Base-by-base conservation (phyloP, 2,329 filamentous ascomycete genomes). In the Hyphodiscus sp. region DNA sequence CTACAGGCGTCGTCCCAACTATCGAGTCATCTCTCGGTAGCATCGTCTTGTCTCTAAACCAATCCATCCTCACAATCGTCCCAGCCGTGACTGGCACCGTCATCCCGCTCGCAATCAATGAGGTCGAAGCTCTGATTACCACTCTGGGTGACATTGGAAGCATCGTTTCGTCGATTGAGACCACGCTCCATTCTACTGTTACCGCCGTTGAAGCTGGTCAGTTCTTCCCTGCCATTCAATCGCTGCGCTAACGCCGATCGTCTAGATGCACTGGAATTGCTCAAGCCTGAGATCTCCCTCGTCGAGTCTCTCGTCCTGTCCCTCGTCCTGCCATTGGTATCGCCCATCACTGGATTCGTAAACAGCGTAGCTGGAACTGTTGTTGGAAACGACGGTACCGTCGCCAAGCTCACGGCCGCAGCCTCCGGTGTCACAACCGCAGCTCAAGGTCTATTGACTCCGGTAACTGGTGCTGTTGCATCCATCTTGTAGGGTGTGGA, bases 141-240 rank as follows among this genome's bases (percentile, higher is more conserved):
- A 19, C 33, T 16, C 41, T 57, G n/a, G 9, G 6, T 2, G 74
- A 73, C 49, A 73, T 77, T 59, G 76, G 77, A 70, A 72, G 75
- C 70, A 75, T 77, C 70, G 76, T 77, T 65, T 74, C 76, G 66
- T 76, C 76, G 69, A 76, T 77, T 63, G 74, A 76, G 70, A 33
- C 45, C n/a, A n/a, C 23, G 10, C 41, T 57, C 13, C 44, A 10
- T 7, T 20, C 20, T 20, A 41, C 43, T 11, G 41, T 57, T 10
- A 16, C 18, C 2, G 43, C 16, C 15, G 19, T 57, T 20, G 13
- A 29, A 20, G 19, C 19, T 47, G 51, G 54, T 56, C 50, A 20
- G 49, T 45, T 6, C 48, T 18, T 30, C 18, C 42, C n/a, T 19
- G n/a, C 15, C 20, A 46, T 42, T 29, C 18, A 11, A 18, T 15